A percentile compares a stretch with the other conserved stretches of the same genome.
phyloP scores from a whole-genome alignment of 768 basidiomycete genomes.

The Austroboletus eburneus region DNA sequence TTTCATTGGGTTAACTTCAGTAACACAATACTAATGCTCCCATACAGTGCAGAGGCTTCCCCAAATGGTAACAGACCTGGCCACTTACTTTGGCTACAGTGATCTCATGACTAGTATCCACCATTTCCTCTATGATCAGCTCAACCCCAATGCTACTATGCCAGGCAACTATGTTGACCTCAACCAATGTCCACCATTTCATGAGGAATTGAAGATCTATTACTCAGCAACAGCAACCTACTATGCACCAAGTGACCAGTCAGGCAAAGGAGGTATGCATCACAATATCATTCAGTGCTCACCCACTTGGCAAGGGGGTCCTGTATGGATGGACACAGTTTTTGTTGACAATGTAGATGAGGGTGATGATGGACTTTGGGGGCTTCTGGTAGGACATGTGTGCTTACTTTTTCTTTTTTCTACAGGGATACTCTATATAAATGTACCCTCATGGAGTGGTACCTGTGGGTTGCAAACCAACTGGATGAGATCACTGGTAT shows the following conservation, averaged over 20 bases:
- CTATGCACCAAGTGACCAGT: conserved; percentile 21
- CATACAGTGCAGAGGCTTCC: no score
- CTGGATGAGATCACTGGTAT: conserved; percentile 21
- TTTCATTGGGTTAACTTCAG: no score
- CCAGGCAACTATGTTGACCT: no score
- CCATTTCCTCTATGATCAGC: no score
- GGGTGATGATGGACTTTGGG: conserved; percentile 11
- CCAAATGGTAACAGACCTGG: no score
- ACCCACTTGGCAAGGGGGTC: conserved; percentile 10
- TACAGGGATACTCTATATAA: conserved; percentile 11
- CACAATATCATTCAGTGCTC: conserved; percentile 15
- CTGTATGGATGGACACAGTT: conserved; percentile 13
- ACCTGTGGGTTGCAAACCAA: conserved; percentile 10
- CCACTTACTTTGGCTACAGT: no score
- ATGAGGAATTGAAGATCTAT: conserved; percentile 17
- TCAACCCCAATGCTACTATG: no score
- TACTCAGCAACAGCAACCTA: conserved; percentile 27
- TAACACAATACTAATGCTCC: no score
- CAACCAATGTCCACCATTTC: no score
- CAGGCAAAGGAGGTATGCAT: conserved; percentile 3
- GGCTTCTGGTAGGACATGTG: conserved; percentile 16
- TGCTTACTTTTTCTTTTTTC: conserved; percentile 22
- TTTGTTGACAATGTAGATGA: conserved; percentile 13
- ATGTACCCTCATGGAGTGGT: conserved; percentile 33
- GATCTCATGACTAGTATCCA: no score